Base-by-base conservation (phyloP, 202 grass and related monocot genomes). In the Zoysia matrella region DNA sequence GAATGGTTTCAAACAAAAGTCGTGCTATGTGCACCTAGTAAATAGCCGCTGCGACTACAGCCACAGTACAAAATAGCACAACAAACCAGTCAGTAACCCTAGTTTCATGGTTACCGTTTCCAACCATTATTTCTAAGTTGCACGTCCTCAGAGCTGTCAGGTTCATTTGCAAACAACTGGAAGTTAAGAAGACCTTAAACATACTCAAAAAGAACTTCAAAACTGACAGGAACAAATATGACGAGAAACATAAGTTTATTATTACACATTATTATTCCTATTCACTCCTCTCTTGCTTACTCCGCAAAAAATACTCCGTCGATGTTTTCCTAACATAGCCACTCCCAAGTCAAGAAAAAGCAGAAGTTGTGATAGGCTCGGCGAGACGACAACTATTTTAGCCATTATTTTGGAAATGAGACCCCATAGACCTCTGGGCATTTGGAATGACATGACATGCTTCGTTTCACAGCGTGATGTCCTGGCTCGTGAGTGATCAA, bases 131-230 rank as follows among this genome's bases (percentile, higher is more conserved):
- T 40, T 4, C 44, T 70, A 66, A 62, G 18, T 48, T 36, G 13
- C 60, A 3, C 11, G 6, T 0, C 6, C 39, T 12, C 39, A 60
- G 57, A 66, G 36, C 12, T 63, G 13, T 54, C 85, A 78, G 9
- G 14, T 67, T n/a, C 14, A 46, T 14, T 1, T 36, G 60, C 13
- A 51, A 22, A 39, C 48, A 67, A 55, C 15, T 67, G 50, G 15
- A n/a, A 16, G 7, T 8, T 36, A 14, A 11, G 55, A 22, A 57
- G 39, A 36, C 11, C 56, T 12, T 2, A 46, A 15, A 67, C 11
- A 68, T 69, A 74, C 13, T 54, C 30, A 41, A n/a, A 69, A 83
- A 14, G 79, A 0, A 13, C 16, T 88, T 43, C 13, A 80, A 69
- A 83, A 49, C 47, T 52, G 6, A 69, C 2, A 22, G 47, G 0